Evolutionary conservation across 148 eudicot species (phyloP).

Genomic region (Diospyros lotus): DNA sequence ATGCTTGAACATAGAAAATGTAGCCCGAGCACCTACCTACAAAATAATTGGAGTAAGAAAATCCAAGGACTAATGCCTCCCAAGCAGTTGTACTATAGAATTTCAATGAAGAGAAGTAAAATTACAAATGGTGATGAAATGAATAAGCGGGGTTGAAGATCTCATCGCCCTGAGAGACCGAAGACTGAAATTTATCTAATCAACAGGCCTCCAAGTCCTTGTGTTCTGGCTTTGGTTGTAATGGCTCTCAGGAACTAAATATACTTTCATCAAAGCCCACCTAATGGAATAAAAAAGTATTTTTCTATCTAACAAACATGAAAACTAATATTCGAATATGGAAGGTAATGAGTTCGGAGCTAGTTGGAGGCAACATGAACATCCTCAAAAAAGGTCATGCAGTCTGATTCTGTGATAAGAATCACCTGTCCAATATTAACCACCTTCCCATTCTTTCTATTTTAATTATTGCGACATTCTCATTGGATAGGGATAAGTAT

Average conservation of each 20-base stretch:
- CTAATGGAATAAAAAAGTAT: background rate
- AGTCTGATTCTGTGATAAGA: constrained; percentile 22
- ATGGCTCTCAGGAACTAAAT: constrained; percentile 9
- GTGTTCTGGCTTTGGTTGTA: constrained; percentile 30
- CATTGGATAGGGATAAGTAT: too few species aligned
- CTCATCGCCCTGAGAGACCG: constrained; percentile 35
- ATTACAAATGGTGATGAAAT: background rate
- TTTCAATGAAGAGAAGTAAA: constrained; percentile 3
- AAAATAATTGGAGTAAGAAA: constrained; percentile 10
- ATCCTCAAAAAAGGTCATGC: constrained; percentile 23
- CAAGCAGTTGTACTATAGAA: constrained; percentile 22
- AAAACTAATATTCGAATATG: constrained; percentile 42
- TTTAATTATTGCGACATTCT: too few species aligned
- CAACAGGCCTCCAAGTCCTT: constrained; percentile 13
- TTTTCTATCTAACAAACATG: constrained; percentile 36
- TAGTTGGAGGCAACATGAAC: constrained; percentile 18
- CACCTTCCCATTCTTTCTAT: background rate
- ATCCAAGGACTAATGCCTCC: constrained; percentile 15
- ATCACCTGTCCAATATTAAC: background rate
- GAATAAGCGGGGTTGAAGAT: constrained; percentile 28
- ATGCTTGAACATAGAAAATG: constrained; percentile 19
- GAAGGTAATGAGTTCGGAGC: constrained; percentile 39
- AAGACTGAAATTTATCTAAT: constrained; percentile 29
- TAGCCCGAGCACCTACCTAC: constrained; percentile 21
- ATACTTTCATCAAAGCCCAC: constrained; percentile 9